Evolutionary conservation across 306 rosid genomes (phyloP), one percentile per base, ranked within the genome.

Genomic region (Cicer cuneatum): DNA sequence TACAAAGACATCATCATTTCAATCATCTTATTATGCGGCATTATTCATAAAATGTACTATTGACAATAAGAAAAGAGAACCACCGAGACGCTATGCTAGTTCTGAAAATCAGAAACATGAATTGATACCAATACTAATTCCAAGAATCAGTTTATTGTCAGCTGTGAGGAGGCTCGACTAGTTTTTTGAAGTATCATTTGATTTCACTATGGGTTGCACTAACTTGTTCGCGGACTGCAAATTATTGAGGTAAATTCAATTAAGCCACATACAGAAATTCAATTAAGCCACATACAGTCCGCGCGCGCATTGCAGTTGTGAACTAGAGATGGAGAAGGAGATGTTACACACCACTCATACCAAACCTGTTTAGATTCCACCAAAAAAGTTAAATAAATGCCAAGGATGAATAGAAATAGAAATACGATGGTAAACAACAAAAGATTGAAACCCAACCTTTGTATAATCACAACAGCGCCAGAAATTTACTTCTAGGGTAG

Each of bases 261-360:
- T 87, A 88, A 90, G 93, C 45, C 87, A 90, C n/a, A 88, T 85
- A 93, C 86, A 85, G 58, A 57, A 11, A 57, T 57, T 45, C 69
- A 45, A 39, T 63, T 87, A 88, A 90, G 93, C 45, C 87, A 90
- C n/a, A 88, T 85, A 93, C 86, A 85, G 58, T 85, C 83, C 1
- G 90, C 87, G 45, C 92, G 86, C 11, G 94, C 94, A 14, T 83
- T 87, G 43, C 74, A 18, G 77, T 89, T 91, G 77, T 91, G 90
- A 69, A 91, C 52, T 10, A 92, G 78, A 9, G 88, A 74, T 40
- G 18, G 15, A 24, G 14, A 16, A n/a, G 96, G 96, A 9, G 87
- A 86, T 29, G 86, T 41, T 15, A 89, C 92, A 18, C 81, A 59
- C 97, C 93, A 91, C 68, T 91, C 97, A 11, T 89, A 91, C 97